Conservation (phyloP, 78 protist species). For the Dictyostelium firmibasis region DNA sequence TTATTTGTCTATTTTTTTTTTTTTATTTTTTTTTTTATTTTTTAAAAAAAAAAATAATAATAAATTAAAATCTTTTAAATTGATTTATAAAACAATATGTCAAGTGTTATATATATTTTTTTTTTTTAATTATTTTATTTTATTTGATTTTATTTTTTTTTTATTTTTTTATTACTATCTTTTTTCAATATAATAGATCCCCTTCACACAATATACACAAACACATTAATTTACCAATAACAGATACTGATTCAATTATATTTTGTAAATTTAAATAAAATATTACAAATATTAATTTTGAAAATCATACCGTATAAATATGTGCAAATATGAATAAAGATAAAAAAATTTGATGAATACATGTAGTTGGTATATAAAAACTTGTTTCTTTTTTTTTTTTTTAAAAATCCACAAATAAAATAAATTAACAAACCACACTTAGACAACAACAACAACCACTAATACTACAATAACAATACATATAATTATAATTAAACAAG, state of each 20-base stretch:
- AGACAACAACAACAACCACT: not conserved
- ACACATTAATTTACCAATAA: not conserved
- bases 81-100: no score
- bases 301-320: not conserved
- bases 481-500: no score
- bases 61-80: no score
- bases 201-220: not conserved
- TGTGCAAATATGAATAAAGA: not conserved
- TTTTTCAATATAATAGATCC: not conserved
- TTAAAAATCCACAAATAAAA: not conserved
- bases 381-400: not conserved
- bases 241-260: not conserved
- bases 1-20: no score
- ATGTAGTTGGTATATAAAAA: not conserved
- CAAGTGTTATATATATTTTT: no score
- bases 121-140: no score
- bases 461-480: no score
- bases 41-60: not conserved
- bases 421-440: not conserved
- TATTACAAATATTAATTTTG: not conserved
- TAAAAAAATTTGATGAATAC: not conserved
- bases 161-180: not conserved
- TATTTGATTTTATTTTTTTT: not conserved
- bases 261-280: not conserved
- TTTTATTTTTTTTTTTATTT: no score